These are phyloP conservation scores for Raphanus raphanistrum DNA, from an alignment of 345 rosid genomes.

Conservation along the genomic window DNA sequence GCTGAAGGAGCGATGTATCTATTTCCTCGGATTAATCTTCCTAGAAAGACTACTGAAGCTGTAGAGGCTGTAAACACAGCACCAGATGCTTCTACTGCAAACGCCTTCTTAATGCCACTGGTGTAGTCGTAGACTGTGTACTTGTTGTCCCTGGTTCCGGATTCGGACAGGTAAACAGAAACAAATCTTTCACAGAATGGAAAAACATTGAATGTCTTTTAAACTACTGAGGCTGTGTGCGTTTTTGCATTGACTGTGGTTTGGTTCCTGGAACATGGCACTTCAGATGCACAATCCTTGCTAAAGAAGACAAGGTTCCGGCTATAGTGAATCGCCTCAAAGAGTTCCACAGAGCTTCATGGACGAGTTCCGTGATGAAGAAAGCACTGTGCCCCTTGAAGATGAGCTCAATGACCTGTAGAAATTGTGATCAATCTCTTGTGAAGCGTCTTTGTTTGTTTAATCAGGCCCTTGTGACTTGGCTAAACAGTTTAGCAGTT, in stretches of 20 bases:
- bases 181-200: too few relatives aligned
- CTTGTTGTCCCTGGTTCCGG: too few relatives aligned
- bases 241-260: too few relatives aligned
- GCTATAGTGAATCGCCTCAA: slow-evolving; percentile 61
- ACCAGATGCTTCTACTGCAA: slow-evolving; percentile 35
- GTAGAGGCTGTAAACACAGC: slow-evolving; percentile 65
- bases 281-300: too few relatives aligned
- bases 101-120: too few relatives aligned
- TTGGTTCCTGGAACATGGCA: too few relatives aligned
- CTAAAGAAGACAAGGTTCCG: too few relatives aligned
- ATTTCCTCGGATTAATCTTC: slow-evolving; percentile 74
- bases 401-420: not conserved
- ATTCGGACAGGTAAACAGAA: too few relatives aligned
- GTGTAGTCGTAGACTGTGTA: too few relatives aligned
- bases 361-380: slow-evolving; percentile 62
- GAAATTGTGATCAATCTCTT: not conserved
- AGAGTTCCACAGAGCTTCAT: slow-evolving; percentile 77
- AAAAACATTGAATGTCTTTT: too few relatives aligned
- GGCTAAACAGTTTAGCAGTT: not conserved
- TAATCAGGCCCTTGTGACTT: not conserved
- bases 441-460: not conserved
- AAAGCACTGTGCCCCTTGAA: not conserved
- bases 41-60: slow-evolving; percentile 76
- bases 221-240: too few relatives aligned
- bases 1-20: slow-evolving; percentile 98